Percentiles rank a stretch among this genome's conserved stretches.
Evolutionary conservation across 148 eudicot genomes (phyloP).

Genomic region (Selenicereus undatus): DNA sequence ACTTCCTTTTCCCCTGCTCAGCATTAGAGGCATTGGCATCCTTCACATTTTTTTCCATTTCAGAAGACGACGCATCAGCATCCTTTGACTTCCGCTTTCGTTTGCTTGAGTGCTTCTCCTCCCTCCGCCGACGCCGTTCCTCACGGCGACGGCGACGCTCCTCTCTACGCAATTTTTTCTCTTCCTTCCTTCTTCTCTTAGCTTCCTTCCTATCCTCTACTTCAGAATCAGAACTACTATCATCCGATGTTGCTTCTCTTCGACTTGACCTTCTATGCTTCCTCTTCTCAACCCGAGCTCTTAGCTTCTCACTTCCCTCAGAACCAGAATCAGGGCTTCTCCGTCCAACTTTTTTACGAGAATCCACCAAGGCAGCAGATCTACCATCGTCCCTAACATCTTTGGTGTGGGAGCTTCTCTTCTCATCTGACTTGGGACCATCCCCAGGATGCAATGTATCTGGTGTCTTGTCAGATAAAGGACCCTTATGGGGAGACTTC

Average conservation of each 20-base stretch:
- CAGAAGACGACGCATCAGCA: constrained; percentile 45
- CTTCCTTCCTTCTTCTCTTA: constrained; percentile 81
- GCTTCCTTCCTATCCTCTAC: constrained; percentile 71
- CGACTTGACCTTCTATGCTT: constrained; percentile 63
- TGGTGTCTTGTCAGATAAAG: constrained; percentile 24
- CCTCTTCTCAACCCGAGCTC: constrained; percentile 49
- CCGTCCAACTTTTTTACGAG: constrained; percentile 33
- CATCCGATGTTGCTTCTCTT: constrained; percentile 57
- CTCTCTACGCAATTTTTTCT: constrained; percentile 72
- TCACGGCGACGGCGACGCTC: constrained; percentile 77
- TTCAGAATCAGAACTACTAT: constrained; percentile 63
- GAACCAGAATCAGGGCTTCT: constrained; percentile 50
- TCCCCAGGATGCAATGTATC: constrained; percentile 27
- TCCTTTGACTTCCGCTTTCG: constrained; percentile 55
- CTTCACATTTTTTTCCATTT: constrained; percentile 40
- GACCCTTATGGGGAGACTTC: constrained; percentile 32
- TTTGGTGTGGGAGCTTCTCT: constrained; percentile 29
- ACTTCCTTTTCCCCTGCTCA: constrained; percentile 35
- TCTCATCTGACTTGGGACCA: constrained; percentile 30
- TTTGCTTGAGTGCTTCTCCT: constrained; percentile 66
- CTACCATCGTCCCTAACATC: constrained; percentile 35
- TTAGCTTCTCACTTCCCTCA: constrained; percentile 50
- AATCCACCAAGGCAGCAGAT: constrained; percentile 33
- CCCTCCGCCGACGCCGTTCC: constrained; percentile 66
- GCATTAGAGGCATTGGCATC: constrained; percentile 47